Base-by-base conservation (phyloP, 495 filamentous ascomycete genomes). In the Xylaria cubensis region DNA sequence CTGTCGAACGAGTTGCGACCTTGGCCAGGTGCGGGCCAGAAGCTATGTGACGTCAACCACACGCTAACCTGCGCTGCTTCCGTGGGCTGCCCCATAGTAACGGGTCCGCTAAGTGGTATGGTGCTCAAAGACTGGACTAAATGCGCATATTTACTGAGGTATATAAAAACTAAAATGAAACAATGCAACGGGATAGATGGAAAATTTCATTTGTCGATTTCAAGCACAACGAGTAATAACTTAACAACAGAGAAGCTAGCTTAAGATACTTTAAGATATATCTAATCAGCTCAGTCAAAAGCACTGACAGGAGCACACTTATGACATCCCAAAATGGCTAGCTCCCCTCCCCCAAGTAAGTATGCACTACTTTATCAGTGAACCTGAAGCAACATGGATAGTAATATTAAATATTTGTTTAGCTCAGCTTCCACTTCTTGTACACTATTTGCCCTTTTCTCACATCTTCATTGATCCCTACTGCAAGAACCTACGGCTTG, bases 11-110 rank as follows among this genome's bases (percentile, higher is more conserved):
- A 21, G 34, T 7, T 39, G 61, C 21, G 6, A 50, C 41, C 63
- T 50, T 65, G 63, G 46, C 50, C 50, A 42, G 34, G 21, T 67
- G 29, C 50, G 65, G 65, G 32, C 32, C 32, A 69, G 50, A 74
- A 67, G 59, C 65, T 71, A 21, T 24, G 50, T 67, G 65, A 67
- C 65, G 65, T 67, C 65, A 67, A n/a, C 7, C 21, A 51, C n/a
- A 26, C 63, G 26, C 61, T 44, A 61, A 4, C 12, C 21, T 24
- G 48, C n/a, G n/a, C n/a, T n/a, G n/a, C n/a, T n/a, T n/a, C n/a
- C n/a, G n/a, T n/a, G n/a, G n/a, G 50, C n/a, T 26, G 21, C 50
- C 48, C 50, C 50, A 53, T 24, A 53, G 26, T 24, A 53, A 53
- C n/a, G 21, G n/a, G 50, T 24, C 50, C 21, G 50, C 50, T 42